Evolutionary conservation across 805 yeast genomes (phyloP), one percentile per base, ranked within the genome.

Genomic region (Candida schatavii): DNA sequence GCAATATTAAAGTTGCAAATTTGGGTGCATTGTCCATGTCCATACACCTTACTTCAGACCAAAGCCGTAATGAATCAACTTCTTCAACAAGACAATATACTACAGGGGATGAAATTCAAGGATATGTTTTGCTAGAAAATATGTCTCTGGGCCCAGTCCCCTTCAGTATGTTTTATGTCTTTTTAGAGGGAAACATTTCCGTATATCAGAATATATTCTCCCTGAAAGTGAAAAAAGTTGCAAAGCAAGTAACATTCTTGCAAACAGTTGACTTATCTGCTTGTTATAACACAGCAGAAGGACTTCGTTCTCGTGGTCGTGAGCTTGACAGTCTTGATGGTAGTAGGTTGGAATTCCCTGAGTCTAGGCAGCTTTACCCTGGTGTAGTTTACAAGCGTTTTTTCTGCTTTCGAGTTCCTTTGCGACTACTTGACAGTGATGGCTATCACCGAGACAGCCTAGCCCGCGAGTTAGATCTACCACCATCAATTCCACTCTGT

Each of bases 101-200:
- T 7, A 34, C 18, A 23, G 38, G 42, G 3, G 85, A 81, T 50
- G 62, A 66, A 23, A 63, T 81, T 9, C 68, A 74, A 47, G 87
- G 87, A 0, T 74, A 70, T 46, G 59, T 68, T 7, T 48, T 55
- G 0, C 55, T 73, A 25, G 61, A 63, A 39, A 77, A 76, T 49
- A 60, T 49, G 9, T 54, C 74, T 3, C 21, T 49, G 0, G 45
- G 56, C n/a, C 61, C 67, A 0, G 57, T 80, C 15, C 72, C 72
- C 2, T 81, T 80, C 50, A 80, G 79, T 47, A 75, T 74, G 75
- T 73, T 80, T 51, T 62, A 73, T 30, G 73, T 76, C 9, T 61
- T 77, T 1, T 54, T 77, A 17, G 81, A 77, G 46, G 81, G 81
- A 2, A 54, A 29, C 19, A 50, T 10, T 46, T 57, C 13, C 5